Base-by-base conservation (phyloP, 2,329 filamentous ascomycete species). In the Pseudogymnoascus destructans region DNA sequence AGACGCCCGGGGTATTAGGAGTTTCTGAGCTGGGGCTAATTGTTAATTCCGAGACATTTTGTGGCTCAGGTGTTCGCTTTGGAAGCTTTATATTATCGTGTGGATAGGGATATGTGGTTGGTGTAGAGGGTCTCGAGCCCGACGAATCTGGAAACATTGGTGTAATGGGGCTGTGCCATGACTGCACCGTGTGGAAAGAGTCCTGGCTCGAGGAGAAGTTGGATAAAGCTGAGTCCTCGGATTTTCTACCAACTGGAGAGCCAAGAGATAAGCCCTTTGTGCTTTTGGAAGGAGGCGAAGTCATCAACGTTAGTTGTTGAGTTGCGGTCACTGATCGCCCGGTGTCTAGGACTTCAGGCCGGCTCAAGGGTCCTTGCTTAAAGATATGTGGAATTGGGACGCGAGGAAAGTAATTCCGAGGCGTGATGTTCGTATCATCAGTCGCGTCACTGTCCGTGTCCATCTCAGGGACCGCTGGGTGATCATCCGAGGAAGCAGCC, bases 61-160 rank as follows among this genome's bases (percentile, higher is more conserved):
- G 64, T n/a, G 65, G 62, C 32, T 69, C 67, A 19, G 64, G 64
- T 7, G 63, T 61, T 32, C 67, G 68, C 46, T 67, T 68, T 57
- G 71, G 67, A 8, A 73, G 55, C 2, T 69, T 60, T 27, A 74
- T 72, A 27, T 73, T 69, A 32, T 76, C 70, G 56, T 75, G 71
- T 1, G 71, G 69, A 57, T 72, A 0, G 74, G 72, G 13, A 68
- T 67, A 1, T 66, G 65, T 65, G 72, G 59, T 78, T 77, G 57
- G 70, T 66, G 57, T 75, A 89, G 27, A 80, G 73, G 9, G 67
- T 69, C 0, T 82, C 79, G 32, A 95, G 78, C 62, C 92, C 78
- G 56, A 95, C 71, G 68, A 73, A 2, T 77, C 78, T 5, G 73
- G 73, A 19, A 74, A 74, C 2, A 75, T 67, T 23, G 74, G 70